Evolutionary conservation across 805 yeast species (phyloP), one percentile per base, ranked within the genome.

Genomic region (Clavispora vitiphila): DNA sequence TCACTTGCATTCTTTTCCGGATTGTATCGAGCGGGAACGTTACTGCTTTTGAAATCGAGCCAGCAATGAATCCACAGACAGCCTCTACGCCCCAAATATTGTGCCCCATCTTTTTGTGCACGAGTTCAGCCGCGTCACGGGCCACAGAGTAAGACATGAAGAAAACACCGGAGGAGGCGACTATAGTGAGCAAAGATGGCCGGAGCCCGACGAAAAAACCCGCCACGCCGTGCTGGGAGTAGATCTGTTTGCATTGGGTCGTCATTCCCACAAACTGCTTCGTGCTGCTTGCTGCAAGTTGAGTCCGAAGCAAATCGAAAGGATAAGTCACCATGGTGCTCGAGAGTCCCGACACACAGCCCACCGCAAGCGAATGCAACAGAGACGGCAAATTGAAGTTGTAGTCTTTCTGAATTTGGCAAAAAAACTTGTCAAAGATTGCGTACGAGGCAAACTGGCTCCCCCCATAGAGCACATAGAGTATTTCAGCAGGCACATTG

Each of bases 11-110:
- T 29, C 96, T 67, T 54, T 88, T 80, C 18, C 96, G 70, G 2
- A 90, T 58, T 0, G 95, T 78, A 59, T 93, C 99, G 34, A 93
- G 58, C 0, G 99, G 99, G 61, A 87, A 93, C 0, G 87, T 81
- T 0, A 79, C 49, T 0, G 80, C 75, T 59, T 93, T 93, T 10
- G 95, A 76, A 3, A 78, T 50, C 0, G 79, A 69, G 0, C 97
- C 98, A 0, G 96, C 96, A 0, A 78, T 38, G 29, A 87, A 66
- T 35, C 96, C 84, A 58, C 91, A 76, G 26, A 76, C 43, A 6
- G 81, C 78, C 51, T 80, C 82, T 24, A 71, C 52, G 21, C 63
- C 60, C 3, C 76, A 74, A 5, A 71, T 40, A 14, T 43, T 39
- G 5, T 22, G 24, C 5, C 30, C 35, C 3, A 43, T 26, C 6